Conservation (phyloP, 1,284 basidiomycete species). For the Boletus calvinii region DNA sequence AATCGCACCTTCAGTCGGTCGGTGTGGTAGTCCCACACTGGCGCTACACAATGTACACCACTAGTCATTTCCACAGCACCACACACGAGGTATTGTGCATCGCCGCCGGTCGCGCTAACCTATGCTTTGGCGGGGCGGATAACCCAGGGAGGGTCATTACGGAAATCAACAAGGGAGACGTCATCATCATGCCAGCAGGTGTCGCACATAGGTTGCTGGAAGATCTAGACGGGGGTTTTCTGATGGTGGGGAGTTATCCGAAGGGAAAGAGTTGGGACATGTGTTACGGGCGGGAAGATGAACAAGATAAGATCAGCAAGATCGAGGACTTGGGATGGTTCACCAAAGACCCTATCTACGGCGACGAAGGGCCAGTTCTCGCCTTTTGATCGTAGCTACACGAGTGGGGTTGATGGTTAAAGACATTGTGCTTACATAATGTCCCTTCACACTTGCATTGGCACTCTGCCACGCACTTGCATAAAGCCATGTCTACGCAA, state of each 20-base stretch:
- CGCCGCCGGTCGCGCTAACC: conserved; percentile 26
- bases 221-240: conserved; percentile 20
- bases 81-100: conserved; percentile 12
- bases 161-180: conserved; percentile 39
- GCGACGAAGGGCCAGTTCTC: background rate
- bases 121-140: conserved; percentile 42
- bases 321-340: conserved; percentile 40
- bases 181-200: conserved; percentile 39
- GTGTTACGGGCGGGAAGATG: background rate
- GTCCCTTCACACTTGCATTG: background rate
- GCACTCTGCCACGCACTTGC: background rate
- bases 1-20: conserved; percentile 34
- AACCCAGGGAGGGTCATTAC: conserved; percentile 35
- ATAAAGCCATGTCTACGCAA: conserved; percentile 13
- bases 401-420: too few relatives aligned
- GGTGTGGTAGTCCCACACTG: conserved; percentile 36
- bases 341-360: conserved; percentile 2
- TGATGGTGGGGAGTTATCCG: conserved; percentile 35
- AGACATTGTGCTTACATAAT: conserved; percentile 16
- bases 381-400: too few relatives aligned
- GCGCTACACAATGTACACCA: conserved; percentile 43
- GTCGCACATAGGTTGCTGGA: conserved; percentile 3
- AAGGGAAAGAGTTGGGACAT: background rate
- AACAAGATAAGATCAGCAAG: background rate
- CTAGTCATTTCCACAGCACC: conserved; percentile 45